These are phyloP conservation scores for Paralagenidium karlingii DNA, from an alignment of 352 stramenopile genomes.

Conservation along the genomic window DNA sequence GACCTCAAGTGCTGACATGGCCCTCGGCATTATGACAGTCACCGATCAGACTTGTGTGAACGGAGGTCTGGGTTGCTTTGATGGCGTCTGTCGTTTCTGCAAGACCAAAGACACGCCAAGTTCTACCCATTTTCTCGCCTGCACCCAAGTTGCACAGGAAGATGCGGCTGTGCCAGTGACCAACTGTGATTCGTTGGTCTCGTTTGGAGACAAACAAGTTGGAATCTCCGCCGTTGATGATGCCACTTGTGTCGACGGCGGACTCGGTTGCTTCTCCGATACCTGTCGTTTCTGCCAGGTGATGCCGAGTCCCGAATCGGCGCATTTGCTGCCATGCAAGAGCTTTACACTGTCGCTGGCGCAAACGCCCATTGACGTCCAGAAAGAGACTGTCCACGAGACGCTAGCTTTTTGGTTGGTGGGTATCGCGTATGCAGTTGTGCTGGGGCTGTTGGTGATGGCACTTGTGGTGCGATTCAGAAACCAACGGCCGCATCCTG, in stretches of 20 bases:
- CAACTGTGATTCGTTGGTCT: not conserved
- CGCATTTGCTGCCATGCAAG: not conserved
- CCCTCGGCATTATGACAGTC: no score
- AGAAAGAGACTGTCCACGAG: no score
- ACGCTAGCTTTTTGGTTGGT: no score
- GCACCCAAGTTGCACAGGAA: slow-evolving; percentile 1
- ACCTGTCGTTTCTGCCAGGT: slow-evolving; percentile 6
- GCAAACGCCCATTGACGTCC: no score
- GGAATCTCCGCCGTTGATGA: slow-evolving; percentile 5
- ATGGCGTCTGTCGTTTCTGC: slow-evolving; percentile 23
- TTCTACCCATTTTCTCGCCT: slow-evolving; percentile 15
- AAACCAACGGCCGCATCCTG: no score
- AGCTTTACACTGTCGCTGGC: no score
- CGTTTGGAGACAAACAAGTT: slow-evolving; percentile 4
- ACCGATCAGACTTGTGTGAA: slow-evolving; percentile 9
- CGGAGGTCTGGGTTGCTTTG: slow-evolving; percentile 20
- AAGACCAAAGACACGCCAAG: slow-evolving; percentile 17
- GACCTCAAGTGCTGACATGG: no score
- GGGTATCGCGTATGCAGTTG: no score
- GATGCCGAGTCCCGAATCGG: slow-evolving; percentile 1
- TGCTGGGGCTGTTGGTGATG: no score
- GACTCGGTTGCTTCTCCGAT: slow-evolving; percentile 2
- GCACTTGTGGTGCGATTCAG: no score
- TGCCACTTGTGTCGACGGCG: slow-evolving; percentile 1
- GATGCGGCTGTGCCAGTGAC: not conserved